These are phyloP conservation scores for Daedaleopsis sinensis DNA, from an alignment of 768 basidiomycete genomes.

Conservation along the genomic window DNA sequence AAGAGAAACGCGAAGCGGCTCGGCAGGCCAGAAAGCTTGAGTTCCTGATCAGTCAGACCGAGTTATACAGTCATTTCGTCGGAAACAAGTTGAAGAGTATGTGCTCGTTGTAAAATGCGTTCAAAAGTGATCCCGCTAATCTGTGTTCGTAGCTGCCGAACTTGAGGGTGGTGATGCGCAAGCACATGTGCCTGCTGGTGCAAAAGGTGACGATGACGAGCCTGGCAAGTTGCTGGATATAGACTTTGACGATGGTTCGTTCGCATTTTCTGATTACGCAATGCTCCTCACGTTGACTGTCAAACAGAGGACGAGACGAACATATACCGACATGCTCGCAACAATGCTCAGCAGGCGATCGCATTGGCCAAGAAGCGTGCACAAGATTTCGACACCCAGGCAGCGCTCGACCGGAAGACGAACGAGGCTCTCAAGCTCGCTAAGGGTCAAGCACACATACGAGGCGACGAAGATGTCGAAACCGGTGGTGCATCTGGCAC, in stretches of 20 bases:
- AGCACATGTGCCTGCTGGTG: slow-evolving; percentile 54
- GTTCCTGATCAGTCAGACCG: slow-evolving; percentile 98
- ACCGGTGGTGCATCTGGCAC: slow-evolving; percentile 32
- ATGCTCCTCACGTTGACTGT: neutral
- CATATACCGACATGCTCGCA: slow-evolving; percentile 79
- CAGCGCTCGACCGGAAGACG: slow-evolving; percentile 79
- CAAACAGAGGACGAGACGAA: slow-evolving; percentile 82
- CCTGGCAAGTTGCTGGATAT: slow-evolving; percentile 64
- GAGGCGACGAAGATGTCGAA: slow-evolving; percentile 45
- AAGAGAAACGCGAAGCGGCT: slow-evolving; percentile 91
- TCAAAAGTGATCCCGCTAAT: slow-evolving; percentile 16
- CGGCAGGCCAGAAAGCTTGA: slow-evolving; percentile 95
- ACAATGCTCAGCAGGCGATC: slow-evolving; percentile 90
- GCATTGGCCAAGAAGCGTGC: slow-evolving; percentile 78
- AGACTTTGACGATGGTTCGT: slow-evolving; percentile 88
- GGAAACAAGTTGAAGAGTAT: slow-evolving; percentile 93
- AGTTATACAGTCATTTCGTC: slow-evolving; percentile 98
- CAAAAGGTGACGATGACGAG: slow-evolving; percentile 59
- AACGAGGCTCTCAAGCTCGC: slow-evolving; percentile 76
- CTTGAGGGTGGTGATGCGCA: slow-evolving; percentile 61
- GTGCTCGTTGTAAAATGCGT: slow-evolving; percentile 27
- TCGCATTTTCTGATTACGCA: slow-evolving; percentile 23
- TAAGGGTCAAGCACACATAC: slow-evolving; percentile 51
- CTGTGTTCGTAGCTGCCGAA: slow-evolving; percentile 61
- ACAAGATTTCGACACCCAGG: slow-evolving; percentile 81